Evolutionary conservation across 2,329 filamentous ascomycete genomes (phyloP).

Genomic region (Aspergillus sojae): DNA sequence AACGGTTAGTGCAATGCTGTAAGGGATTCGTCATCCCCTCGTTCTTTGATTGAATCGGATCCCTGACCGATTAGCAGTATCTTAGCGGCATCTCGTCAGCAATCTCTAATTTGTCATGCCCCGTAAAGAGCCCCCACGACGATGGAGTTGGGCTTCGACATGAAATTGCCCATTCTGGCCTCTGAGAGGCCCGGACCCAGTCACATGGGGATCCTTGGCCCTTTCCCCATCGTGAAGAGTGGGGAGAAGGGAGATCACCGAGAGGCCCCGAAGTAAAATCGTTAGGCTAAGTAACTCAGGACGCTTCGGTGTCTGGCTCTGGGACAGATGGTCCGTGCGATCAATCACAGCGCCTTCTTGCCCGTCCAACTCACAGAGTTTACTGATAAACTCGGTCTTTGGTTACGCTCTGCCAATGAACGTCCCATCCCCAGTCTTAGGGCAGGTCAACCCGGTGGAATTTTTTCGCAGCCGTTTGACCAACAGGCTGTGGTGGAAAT

Average conservation of each 20-base stretch:
- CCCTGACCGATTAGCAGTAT: background rate
- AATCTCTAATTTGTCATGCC: background rate
- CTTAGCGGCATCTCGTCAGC: background rate
- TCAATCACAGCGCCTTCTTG: slow-evolving; percentile 3
- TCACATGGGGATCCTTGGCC: background rate
- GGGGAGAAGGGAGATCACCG: background rate
- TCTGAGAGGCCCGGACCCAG: background rate
- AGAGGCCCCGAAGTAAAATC: background rate
- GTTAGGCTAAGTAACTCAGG: too few species aligned
- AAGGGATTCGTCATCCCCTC: background rate
- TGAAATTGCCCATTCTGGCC: background rate
- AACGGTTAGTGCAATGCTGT: background rate
- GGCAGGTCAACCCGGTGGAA: background rate
- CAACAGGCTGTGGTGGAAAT: background rate
- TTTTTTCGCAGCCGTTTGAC: background rate
- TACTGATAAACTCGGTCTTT: background rate
- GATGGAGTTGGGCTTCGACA: background rate
- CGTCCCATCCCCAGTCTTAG: background rate
- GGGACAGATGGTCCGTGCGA: slow-evolving; percentile 4
- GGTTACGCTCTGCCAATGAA: background rate
- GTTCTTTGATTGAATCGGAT: background rate
- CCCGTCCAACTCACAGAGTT: background rate
- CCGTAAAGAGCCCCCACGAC: background rate
- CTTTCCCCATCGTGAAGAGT: background rate
- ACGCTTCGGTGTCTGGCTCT: background rate